These are phyloP conservation scores for Tuber melanosporum DNA, from an alignment of 495 filamentous ascomycete genomes.

Conservation along the genomic window DNA sequence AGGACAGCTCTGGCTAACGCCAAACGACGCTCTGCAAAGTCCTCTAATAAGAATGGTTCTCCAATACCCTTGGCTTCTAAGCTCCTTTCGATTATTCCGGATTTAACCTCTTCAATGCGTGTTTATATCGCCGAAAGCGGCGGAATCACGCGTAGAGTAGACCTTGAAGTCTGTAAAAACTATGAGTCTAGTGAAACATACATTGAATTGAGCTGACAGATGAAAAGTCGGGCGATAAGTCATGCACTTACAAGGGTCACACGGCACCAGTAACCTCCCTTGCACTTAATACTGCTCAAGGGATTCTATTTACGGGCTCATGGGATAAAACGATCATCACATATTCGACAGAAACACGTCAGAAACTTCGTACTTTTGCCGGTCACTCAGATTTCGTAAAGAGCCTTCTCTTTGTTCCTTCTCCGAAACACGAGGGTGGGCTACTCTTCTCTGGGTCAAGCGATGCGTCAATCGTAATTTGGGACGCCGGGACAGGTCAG, in stretches of 20 bases:
- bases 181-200: background rate
- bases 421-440: constrained; percentile 15
- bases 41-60: constrained; percentile 71
- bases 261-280: constrained; percentile 72
- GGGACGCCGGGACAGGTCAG: constrained; percentile 61
- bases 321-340: constrained; percentile 92
- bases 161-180: constrained; percentile 64
- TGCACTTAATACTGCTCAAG: constrained; percentile 55
- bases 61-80: constrained; percentile 79
- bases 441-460: constrained; percentile 74
- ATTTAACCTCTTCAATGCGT: constrained; percentile 56
- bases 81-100: constrained; percentile 66
- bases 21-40: constrained; percentile 68
- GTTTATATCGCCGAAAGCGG: constrained; percentile 78
- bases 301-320: constrained; percentile 71
- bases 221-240: constrained; percentile 44
- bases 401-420: constrained; percentile 50
- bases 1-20: constrained; percentile 66
- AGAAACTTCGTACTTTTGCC: constrained; percentile 53
- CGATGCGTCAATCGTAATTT: constrained; percentile 79
- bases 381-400: constrained; percentile 93
- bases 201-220: constrained; percentile 12
- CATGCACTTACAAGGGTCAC: constrained; percentile 52
- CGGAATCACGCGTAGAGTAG: constrained; percentile 64
- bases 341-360: constrained; percentile 58